These are phyloP conservation scores for Excoecaria agallocha DNA, from an alignment of 345 rosid genomes.

Conservation along the genomic window DNA sequence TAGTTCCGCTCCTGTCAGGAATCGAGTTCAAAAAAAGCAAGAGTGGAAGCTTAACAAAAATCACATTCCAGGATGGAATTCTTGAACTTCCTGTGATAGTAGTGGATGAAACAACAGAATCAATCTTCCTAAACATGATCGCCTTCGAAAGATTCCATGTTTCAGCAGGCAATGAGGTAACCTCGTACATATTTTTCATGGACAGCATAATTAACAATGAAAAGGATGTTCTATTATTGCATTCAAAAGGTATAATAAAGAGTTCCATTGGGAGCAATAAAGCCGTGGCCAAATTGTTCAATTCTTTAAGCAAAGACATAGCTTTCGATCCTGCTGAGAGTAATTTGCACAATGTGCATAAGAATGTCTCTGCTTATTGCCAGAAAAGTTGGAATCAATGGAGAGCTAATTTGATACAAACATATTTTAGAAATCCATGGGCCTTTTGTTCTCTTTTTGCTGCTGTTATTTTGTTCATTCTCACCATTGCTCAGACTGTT, in stretches of 20 bases:
- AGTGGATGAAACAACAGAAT: conserved; percentile 32
- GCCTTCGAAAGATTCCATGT: conserved; percentile 42
- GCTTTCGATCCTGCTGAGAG: conserved; percentile 33
- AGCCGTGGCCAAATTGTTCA: conserved; percentile 44
- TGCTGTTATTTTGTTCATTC: conserved; percentile 40
- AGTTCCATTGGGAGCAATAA: conserved; percentile 46
- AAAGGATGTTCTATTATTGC: conserved; percentile 39
- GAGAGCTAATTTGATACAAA: conserved; percentile 44
- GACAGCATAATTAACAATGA: conserved; percentile 40
- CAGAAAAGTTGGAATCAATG: conserved; percentile 40
- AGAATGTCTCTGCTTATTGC: conserved; percentile 30
- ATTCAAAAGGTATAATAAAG: conserved; percentile 40
- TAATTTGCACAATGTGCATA: conserved; percentile 23
- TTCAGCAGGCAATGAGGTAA: conserved; percentile 39
- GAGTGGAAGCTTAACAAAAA: conserved; percentile 26
- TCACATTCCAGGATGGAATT: conserved; percentile 33
- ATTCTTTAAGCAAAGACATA: conserved; percentile 34
- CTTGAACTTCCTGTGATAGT: conserved; percentile 28
- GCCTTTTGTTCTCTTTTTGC: conserved; percentile 36
- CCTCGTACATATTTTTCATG: conserved; percentile 45
- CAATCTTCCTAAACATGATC: conserved; percentile 36
- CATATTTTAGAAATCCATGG: conserved; percentile 51
- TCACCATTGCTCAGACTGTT: conserved; percentile 23
- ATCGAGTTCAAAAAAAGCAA: conserved; percentile 32
- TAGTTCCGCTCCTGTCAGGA: conserved; percentile 4